Percentiles rank a stretch among this genome's conserved stretches.
Conservation (phyloP, 306 rosid genomes). For the Corylus avellana region DNA sequence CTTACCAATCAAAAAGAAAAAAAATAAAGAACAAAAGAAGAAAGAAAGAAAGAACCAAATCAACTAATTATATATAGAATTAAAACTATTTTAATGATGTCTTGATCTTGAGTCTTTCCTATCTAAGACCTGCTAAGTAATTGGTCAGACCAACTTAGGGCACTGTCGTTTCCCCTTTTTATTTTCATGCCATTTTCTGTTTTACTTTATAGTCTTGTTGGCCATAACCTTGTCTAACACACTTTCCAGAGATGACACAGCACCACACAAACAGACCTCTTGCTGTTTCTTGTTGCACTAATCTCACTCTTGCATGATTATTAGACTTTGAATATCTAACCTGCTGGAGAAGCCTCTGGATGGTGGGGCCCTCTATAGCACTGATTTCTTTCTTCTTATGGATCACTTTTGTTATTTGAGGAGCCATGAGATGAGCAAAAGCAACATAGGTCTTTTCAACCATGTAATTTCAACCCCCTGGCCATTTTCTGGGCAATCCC, state of each 20-base stretch:
- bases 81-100: not conserved
- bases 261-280: not conserved
- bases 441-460: not conserved
- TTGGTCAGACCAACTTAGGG: not conserved
- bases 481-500: not conserved
- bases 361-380: not conserved
- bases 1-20: no score
- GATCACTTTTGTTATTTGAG: not conserved
- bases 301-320: not conserved
- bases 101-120: not conserved
- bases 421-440: not conserved
- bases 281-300: not conserved
- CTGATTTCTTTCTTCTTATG: not conserved
- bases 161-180: not conserved
- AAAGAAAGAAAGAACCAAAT: no score
- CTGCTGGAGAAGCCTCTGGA: not conserved
- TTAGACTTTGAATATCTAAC: not conserved
- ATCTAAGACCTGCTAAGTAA: not conserved
- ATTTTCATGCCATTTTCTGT: not conserved
- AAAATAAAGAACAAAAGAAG: no score
- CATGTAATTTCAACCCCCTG: constrained; percentile 1
- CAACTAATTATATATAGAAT: not conserved
- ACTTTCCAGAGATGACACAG: not conserved
- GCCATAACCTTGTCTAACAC: not conserved
- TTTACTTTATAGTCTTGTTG: not conserved